These are phyloP conservation scores for Malus domestica DNA, from an alignment of 306 rosid genomes.

Conservation along the genomic window DNA sequence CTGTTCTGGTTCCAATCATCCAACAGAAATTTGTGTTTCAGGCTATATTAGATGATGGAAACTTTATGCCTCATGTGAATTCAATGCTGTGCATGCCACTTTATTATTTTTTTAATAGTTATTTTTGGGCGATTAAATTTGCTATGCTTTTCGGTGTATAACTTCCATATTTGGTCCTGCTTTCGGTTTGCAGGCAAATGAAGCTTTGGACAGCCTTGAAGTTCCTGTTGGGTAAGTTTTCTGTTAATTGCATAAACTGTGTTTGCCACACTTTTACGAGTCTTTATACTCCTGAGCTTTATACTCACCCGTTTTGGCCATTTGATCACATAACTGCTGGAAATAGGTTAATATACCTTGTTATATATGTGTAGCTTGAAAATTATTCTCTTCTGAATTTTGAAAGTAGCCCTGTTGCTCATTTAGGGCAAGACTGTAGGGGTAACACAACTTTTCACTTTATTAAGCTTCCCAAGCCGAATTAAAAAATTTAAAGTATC, in stretches of 20 bases:
- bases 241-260: background rate
- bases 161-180: conserved; percentile 1
- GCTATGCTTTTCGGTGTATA: background rate
- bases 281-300: background rate
- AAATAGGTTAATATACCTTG: background rate
- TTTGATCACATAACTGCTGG: background rate
- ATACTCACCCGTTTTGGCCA: background rate
- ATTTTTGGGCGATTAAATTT: background rate
- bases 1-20: background rate
- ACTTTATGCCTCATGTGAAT: background rate
- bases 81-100: background rate
- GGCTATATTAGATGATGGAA: background rate
- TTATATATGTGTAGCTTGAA: background rate
- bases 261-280: background rate
- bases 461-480: background rate
- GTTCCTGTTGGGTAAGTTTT: conserved; percentile 83
- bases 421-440: background rate
- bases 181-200: conserved; percentile 44
- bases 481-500: background rate
- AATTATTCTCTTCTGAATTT: background rate
- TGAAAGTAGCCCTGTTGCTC: background rate
- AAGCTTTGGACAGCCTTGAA: conserved; percentile 66
- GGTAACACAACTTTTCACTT: background rate
- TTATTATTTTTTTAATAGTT: background rate
- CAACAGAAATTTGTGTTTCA: background rate